A percentile compares a stretch with the other conserved stretches of the same genome.
Conservation (phyloP, 495 filamentous ascomycete species). For the Cryomyces antarcticus region DNA sequence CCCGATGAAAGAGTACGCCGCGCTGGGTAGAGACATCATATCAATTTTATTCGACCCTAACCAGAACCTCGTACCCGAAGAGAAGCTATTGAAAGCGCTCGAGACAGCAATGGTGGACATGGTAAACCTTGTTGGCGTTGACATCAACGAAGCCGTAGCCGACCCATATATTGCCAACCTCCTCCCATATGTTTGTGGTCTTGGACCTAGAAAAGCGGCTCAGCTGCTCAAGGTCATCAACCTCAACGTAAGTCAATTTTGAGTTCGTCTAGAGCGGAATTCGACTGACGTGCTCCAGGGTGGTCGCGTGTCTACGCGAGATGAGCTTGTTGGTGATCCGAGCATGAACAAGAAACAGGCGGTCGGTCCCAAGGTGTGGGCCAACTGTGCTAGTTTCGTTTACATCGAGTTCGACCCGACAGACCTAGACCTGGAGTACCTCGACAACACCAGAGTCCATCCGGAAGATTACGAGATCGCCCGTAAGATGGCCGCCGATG, state of each 20-base stretch:
- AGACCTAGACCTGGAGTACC: conserved; percentile 63
- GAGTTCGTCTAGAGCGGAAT: neutral
- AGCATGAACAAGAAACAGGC: conserved; percentile 56
- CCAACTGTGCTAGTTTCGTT: conserved; percentile 89
- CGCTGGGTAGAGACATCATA: conserved; percentile 67
- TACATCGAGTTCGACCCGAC: conserved; percentile 68
- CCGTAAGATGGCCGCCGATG: conserved; percentile 95
- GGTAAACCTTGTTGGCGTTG: conserved; percentile 89
- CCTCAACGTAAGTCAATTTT: conserved; percentile 28
- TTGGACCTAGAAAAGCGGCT: conserved; percentile 81
- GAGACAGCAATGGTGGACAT: conserved; percentile 94
- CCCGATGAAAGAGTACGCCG: conserved; percentile 87
- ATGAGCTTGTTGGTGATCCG: conserved; percentile 69
- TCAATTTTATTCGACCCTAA: conserved; percentile 75
- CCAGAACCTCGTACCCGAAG: conserved; percentile 69
- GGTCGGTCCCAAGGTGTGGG: conserved; percentile 77
- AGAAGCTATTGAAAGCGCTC: conserved; percentile 64
- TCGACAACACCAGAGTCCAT: conserved; percentile 91
- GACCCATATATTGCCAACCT: conserved; percentile 67
- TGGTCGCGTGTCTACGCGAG: conserved; percentile 57
- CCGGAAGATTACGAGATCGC: conserved; percentile 96
- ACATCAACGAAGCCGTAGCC: conserved; percentile 74
- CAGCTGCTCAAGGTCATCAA: conserved; percentile 79
- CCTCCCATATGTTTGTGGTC: conserved; percentile 75
- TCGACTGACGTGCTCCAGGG: conserved; percentile 21